phyloP scores from a whole-genome alignment of 768 basidiomycete genomes.

The Amanita pallidorosea region DNA sequence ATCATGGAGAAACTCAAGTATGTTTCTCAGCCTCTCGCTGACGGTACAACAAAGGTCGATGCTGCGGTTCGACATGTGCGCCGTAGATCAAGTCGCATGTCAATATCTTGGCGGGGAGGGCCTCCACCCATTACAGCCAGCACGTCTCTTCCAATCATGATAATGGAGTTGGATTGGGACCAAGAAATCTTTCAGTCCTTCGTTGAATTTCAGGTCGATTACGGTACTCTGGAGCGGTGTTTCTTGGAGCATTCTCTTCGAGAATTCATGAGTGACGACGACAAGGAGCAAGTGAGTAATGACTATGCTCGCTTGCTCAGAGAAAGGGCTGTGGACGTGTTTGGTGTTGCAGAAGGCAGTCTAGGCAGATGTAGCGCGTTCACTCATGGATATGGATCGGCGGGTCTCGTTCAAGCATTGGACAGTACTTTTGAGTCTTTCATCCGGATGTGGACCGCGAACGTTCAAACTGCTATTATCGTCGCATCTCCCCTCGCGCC shows the following conservation, averaged over 20 bases:
- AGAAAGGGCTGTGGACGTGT: slow-evolving; percentile 67
- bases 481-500: slow-evolving; percentile 17
- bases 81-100: slow-evolving; percentile 52
- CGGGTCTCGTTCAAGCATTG: slow-evolving; percentile 62
- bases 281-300: slow-evolving; percentile 25
- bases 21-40: slow-evolving; percentile 15
- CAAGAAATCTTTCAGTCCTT: slow-evolving; percentile 90
- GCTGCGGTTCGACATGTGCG: slow-evolving; percentile 22
- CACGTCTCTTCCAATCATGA: slow-evolving; percentile 13
- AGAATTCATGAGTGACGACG: slow-evolving; percentile 32
- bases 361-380: slow-evolving; percentile 64
- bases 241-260: slow-evolving; percentile 50
- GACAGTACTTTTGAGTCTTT: slow-evolving; percentile 67
- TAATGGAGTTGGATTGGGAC: slow-evolving; percentile 67
- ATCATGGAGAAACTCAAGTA: slow-evolving; percentile 64
- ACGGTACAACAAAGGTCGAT: slow-evolving; percentile 14
- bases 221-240: slow-evolving; percentile 65
- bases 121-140: slow-evolving; percentile 14
- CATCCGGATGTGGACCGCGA: slow-evolving; percentile 49
- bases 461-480: slow-evolving; percentile 30
- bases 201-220: slow-evolving; percentile 82
- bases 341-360: slow-evolving; percentile 72
- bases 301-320: slow-evolving; percentile 58
- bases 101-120: slow-evolving; percentile 47
- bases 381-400: slow-evolving; percentile 83